phyloP scores from a whole-genome alignment of 768 basidiomycete species.

The Pleurotus giganteus region DNA sequence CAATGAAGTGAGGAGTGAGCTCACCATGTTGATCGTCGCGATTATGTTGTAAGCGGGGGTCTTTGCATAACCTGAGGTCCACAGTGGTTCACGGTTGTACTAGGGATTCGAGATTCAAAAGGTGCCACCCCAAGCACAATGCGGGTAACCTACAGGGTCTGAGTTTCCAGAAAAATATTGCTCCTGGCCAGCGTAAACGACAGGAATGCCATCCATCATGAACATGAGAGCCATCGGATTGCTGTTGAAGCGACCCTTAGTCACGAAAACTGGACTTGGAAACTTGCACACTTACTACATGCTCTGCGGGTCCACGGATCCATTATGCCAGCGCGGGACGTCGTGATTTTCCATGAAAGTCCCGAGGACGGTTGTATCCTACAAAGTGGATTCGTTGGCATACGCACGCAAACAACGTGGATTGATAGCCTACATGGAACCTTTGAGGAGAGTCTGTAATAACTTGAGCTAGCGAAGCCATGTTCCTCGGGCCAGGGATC shows the following conservation, averaged over 20 bases:
- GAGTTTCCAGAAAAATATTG: slow-evolving; percentile 61
- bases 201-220: slow-evolving; percentile 81
- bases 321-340: slow-evolving; percentile 68
- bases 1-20: not conserved
- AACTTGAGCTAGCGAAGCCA: slow-evolving; percentile 50
- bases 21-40: slow-evolving; percentile 56
- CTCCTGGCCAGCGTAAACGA: slow-evolving; percentile 82
- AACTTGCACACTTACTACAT: slow-evolving; percentile 46
- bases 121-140: slow-evolving; percentile 2
- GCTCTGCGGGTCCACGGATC: slow-evolving; percentile 70
- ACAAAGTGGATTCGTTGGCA: not conserved
- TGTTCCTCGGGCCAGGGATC: slow-evolving; percentile 69
- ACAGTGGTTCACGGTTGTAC: slow-evolving; percentile 76
- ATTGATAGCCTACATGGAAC: slow-evolving; percentile 40
- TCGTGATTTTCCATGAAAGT: slow-evolving; percentile 85
- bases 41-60: slow-evolving; percentile 59
- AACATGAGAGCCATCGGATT: slow-evolving; percentile 77
- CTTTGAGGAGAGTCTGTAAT: slow-evolving; percentile 51
- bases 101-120: slow-evolving; percentile 20
- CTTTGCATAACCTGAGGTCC: slow-evolving; percentile 64
- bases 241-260: slow-evolving; percentile 25
- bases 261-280: not conserved
- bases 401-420: not conserved
- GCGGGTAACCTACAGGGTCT: slow-evolving; percentile 54
- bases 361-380: slow-evolving; percentile 52